Conservation (phyloP, 2,329 filamentous ascomycete genomes). For the Sporothrix euskadiensis region DNA sequence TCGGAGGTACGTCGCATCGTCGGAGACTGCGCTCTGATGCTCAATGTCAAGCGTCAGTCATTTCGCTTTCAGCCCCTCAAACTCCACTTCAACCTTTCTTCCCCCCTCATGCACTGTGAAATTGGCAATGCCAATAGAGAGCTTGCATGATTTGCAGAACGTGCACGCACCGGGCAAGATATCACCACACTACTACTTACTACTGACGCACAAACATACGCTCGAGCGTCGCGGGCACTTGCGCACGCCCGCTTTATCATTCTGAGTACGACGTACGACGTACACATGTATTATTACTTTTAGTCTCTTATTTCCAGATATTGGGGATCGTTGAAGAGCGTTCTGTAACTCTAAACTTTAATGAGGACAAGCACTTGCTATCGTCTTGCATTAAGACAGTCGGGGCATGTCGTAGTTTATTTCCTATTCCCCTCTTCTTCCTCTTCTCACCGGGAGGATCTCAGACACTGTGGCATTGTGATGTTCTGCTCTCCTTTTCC, state of each 20-base stretch:
- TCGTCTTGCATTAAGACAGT: background rate
- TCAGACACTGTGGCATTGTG: background rate
- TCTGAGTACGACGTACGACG: no score
- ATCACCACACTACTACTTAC: background rate
- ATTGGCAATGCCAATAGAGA: background rate
- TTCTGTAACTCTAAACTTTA: constrained; percentile 10
- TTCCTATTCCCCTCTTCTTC: background rate
- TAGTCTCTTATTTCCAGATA: background rate
- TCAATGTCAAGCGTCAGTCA: background rate
- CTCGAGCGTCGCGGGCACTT: background rate
- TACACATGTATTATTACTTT: background rate
- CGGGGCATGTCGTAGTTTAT: background rate
- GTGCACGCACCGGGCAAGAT: background rate
- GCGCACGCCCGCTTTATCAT: background rate
- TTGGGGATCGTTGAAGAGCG: background rate
- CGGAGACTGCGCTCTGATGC: background rate
- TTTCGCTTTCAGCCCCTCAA: background rate
- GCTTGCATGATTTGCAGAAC: constrained; percentile 1
- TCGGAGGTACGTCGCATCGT: background rate
- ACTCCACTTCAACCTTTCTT: background rate
- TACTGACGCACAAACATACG: background rate
- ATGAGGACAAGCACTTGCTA: background rate
- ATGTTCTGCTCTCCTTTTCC: background rate
- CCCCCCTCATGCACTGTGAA: background rate
- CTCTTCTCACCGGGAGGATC: background rate